Conservation (phyloP, 768 basidiomycete genomes). For the Suillus occidentalis region DNA sequence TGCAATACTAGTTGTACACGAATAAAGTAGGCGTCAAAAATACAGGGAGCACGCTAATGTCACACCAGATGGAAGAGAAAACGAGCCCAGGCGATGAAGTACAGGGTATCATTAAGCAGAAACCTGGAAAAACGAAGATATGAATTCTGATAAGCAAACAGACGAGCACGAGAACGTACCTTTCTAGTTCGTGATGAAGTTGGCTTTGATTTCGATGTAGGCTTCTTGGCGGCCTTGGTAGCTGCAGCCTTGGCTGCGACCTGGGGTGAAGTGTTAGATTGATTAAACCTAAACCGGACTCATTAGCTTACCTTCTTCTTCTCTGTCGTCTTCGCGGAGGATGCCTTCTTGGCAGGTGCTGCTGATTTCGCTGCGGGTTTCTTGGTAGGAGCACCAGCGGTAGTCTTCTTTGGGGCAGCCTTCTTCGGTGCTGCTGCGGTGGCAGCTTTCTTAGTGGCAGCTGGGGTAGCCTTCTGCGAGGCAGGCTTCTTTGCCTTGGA, state of each 20-base stretch:
- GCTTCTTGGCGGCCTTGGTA: slow-evolving; percentile 28
- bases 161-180: background rate
- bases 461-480: slow-evolving; percentile 30
- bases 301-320: slow-evolving; percentile 20
- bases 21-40: slow-evolving; percentile 9
- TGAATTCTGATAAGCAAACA: background rate
- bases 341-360: slow-evolving; percentile 17
- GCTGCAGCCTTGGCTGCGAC: slow-evolving; percentile 32
- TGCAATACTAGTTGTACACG: slow-evolving; percentile 9
- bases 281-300: background rate
- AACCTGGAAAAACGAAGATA: background rate
- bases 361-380: slow-evolving; percentile 5
- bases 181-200: slow-evolving; percentile 3
- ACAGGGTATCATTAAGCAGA: background rate
- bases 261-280: slow-evolving; percentile 10
- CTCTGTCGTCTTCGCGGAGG: slow-evolving; percentile 26
- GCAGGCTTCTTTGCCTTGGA: slow-evolving; percentile 37
- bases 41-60: slow-evolving; percentile 4
- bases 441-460: slow-evolving; percentile 33
- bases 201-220: slow-evolving; percentile 13
- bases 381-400: slow-evolving; percentile 20
- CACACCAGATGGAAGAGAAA: background rate
- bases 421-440: slow-evolving; percentile 34
- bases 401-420: slow-evolving; percentile 36
- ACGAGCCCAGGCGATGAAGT: background rate